Conservation (phyloP, 1,139 yeast species). For the Blastobotrys buckinghamii region DNA sequence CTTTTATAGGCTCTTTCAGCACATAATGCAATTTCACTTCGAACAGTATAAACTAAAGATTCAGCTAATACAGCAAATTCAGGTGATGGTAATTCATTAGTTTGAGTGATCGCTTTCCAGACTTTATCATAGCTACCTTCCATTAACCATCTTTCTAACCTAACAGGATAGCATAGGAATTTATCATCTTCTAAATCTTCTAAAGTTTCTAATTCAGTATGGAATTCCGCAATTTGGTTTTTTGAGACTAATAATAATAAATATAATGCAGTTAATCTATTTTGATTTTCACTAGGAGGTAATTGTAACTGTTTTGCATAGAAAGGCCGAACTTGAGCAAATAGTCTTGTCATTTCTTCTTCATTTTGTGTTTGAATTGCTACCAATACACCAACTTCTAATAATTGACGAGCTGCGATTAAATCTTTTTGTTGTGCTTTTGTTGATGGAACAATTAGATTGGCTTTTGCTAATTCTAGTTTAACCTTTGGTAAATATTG, state of each 20-base stretch:
- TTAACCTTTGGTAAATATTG: constrained; percentile 65
- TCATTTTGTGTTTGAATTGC: constrained; percentile 62
- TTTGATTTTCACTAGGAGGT: constrained; percentile 57
- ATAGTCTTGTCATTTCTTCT: constrained; percentile 60
- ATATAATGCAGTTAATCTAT: constrained; percentile 72
- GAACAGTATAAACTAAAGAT: constrained; percentile 63
- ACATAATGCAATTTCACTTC: constrained; percentile 84
- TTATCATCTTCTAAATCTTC: constrained; percentile 55
- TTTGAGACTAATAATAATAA: constrained; percentile 70
- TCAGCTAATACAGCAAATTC: constrained; percentile 40
- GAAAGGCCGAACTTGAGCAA: constrained; percentile 73
- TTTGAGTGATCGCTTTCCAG: constrained; percentile 61
- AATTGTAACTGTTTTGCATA: constrained; percentile 45
- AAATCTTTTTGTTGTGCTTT: constrained; percentile 54
- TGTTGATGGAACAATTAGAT: constrained; percentile 62
- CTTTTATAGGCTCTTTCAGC: constrained; percentile 71
- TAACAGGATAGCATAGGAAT: constrained; percentile 73
- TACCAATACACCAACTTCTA: constrained; percentile 82
- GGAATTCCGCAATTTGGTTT: constrained; percentile 82
- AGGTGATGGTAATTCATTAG: constrained; percentile 43
- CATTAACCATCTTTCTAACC: constrained; percentile 88
- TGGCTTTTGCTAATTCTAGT: constrained; percentile 69
- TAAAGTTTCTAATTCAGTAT: constrained; percentile 77
- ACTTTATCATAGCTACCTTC: constrained; percentile 95
- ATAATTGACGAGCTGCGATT: constrained; percentile 68